These are phyloP conservation scores for Haplosporangium sp. DNA, from an alignment of 371 early-diverging fungal genomes.

Conservation along the genomic window DNA sequence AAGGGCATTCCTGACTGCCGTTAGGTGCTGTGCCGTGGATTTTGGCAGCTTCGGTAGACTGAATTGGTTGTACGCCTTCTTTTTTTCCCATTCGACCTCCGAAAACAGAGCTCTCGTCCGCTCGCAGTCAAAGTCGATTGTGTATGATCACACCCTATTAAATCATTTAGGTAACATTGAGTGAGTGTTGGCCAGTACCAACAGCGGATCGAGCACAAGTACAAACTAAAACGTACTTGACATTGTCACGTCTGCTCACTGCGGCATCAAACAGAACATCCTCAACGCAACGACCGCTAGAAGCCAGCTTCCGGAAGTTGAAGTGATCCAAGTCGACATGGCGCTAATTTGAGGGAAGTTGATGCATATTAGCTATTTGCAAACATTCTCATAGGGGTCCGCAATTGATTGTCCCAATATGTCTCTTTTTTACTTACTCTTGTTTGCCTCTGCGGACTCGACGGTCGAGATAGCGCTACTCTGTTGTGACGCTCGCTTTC, in stretches of 20 bases:
- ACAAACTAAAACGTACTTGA: slow-evolving; percentile 10
- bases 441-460: slow-evolving; percentile 1
- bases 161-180: too few relatives aligned
- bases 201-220: too few relatives aligned
- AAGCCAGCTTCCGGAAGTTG: slow-evolving; percentile 13
- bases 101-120: too few relatives aligned
- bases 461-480: neutral
- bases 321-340: slow-evolving; percentile 6
- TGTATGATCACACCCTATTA: too few relatives aligned
- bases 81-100: too few relatives aligned
- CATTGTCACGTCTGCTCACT: slow-evolving; percentile 4
- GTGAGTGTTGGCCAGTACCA: too few relatives aligned
- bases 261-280: slow-evolving; percentile 7
- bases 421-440: slow-evolving; percentile 4
- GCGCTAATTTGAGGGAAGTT: slow-evolving; percentile 12
- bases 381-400: slow-evolving; percentile 1
- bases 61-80: too few relatives aligned
- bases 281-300: slow-evolving; percentile 16
- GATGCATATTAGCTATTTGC: neutral
- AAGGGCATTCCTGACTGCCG: too few relatives aligned
- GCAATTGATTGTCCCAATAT: neutral
- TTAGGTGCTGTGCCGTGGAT: too few relatives aligned
- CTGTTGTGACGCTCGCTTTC: slow-evolving; percentile 10
- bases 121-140: too few relatives aligned
- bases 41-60: too few relatives aligned